Conservation (phyloP, 208 protist genomes). For the Crithidia mellificae region DNA sequence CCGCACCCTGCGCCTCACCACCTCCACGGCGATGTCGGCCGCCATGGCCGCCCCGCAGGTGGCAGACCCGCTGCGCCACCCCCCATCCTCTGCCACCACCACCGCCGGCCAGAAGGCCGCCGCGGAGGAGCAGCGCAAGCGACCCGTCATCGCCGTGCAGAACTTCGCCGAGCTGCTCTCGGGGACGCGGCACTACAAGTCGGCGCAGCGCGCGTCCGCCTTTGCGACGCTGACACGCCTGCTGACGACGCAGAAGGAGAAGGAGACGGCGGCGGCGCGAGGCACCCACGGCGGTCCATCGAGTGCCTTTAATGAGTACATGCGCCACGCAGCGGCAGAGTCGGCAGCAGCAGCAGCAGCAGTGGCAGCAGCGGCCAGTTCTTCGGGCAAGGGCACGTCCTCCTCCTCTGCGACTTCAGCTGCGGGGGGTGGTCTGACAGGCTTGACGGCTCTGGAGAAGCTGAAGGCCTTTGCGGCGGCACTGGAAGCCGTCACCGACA, state of each 20-base stretch:
- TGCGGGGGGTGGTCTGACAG: neutral
- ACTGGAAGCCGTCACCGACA: conserved; percentile 75
- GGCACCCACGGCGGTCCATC: neutral
- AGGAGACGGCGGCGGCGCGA: conserved; percentile 14
- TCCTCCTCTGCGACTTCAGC: too few relatives aligned
- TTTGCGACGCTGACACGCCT: conserved; percentile 57
- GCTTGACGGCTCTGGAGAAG: conserved; percentile 52
- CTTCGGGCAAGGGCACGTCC: neutral
- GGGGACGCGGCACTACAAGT: conserved; percentile 68
- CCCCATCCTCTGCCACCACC: conserved; percentile 19
- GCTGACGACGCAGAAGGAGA: conserved; percentile 28
- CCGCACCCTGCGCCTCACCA: conserved; percentile 65
- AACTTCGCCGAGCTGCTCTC: conserved; percentile 60
- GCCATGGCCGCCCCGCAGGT: conserved; percentile 20
- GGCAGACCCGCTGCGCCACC: conserved; percentile 12
- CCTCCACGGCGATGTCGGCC: conserved; percentile 43
- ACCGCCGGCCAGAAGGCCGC: conserved; percentile 7
- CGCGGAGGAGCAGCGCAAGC: conserved; percentile 8
- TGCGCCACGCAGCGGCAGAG: conserved; percentile 14
- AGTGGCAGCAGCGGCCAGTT: neutral
- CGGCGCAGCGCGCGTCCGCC: conserved; percentile 48
- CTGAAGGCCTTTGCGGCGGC: conserved; percentile 60
- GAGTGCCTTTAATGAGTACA: conserved; percentile 30
- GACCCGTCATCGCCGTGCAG: conserved; percentile 20
- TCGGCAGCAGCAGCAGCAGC: too few relatives aligned